Base-by-base conservation (phyloP, 345 rosid genomes). In the Physaria fendleri region DNA sequence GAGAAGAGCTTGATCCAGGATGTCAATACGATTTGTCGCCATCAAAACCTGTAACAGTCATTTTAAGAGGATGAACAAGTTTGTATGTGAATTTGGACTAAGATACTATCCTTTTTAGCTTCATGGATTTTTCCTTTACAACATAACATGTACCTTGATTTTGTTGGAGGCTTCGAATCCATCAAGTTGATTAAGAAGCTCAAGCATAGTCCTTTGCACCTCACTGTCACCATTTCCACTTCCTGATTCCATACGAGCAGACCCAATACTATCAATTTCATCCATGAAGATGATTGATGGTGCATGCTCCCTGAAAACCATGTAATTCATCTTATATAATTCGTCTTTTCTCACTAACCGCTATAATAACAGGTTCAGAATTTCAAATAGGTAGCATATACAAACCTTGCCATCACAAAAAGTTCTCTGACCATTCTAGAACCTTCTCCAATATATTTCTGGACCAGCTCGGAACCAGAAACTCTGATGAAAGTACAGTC, bases 161-260 rank as follows among this genome's bases (percentile, higher is more conserved):
- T 90, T 94, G 82, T 94, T 94, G 42, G 99, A 94, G 0, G 97
- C 99, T 73, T 94, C 96, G 32, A 94, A 94, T 46, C 99, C 97
- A 59, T 94, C 99, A 69, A 94, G 87, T 76, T 90, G 99, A 52
- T 94, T 90, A 56, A 94, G 99, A 72, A 94, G 99, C 88, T 94
- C 99, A 71, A 94, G 79, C 99, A 94, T 94, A 62, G 99, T 90
- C 20, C 99, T 56, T 68, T 90, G 97, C 67, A 94, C 99, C 76
- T 94, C 97, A 68, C 97, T 90, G 69, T 94, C 99, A 37, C 99
- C 96, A 62, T 87, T 94, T 39, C 99, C 97, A 71, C 99, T 94
- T 27, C 99, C 99, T 77, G 99, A 94, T 71, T 94, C 99, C 97
- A 94, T 94, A 70, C 99, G 82, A 63, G 99, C 86, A 64, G 99